Evolutionary conservation across 2,329 filamentous ascomycete species (phyloP).

Genomic region (Diaporthe aspalathi): DNA sequence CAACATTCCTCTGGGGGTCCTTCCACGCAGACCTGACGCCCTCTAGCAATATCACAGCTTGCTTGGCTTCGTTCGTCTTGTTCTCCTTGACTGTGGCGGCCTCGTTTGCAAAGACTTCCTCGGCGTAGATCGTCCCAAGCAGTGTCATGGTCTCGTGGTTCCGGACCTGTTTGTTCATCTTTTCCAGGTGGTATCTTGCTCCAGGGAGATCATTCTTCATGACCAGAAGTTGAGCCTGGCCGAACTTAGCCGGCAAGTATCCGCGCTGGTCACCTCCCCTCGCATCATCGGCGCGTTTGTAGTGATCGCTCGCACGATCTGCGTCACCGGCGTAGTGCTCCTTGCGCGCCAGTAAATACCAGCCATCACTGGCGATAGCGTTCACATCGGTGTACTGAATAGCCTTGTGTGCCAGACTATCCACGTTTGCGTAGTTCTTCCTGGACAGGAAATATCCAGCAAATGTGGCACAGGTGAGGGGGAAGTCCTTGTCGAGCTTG

Average conservation of each 20-base stretch:
- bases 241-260: constrained; percentile 94
- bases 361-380: constrained; percentile 95
- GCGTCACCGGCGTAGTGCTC: constrained; percentile 85
- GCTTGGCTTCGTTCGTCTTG: constrained; percentile 85
- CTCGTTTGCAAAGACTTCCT: constrained; percentile 89
- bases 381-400: constrained; percentile 97
- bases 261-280: constrained; percentile 91
- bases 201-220: constrained; percentile 86
- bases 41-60: constrained; percentile 87
- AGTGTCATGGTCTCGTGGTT: constrained; percentile 91
- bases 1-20: constrained; percentile 85
- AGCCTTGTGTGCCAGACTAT: constrained; percentile 88
- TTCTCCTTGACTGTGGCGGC: constrained; percentile 82
- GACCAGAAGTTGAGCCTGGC: constrained; percentile 88
- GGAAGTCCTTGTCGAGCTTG: constrained; percentile 91
- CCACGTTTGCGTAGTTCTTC: constrained; percentile 83
- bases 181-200: constrained; percentile 92
- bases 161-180: constrained; percentile 84
- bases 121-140: constrained; percentile 90
- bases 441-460: constrained; percentile 88
- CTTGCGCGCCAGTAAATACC: constrained; percentile 93
- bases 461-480: constrained; percentile 90
- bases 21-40: constrained; percentile 88
- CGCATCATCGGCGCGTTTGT: constrained; percentile 89
- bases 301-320: constrained; percentile 84